Conservation (phyloP, 2,329 filamentous ascomycete genomes). For the Cordyceps farinosa region DNA sequence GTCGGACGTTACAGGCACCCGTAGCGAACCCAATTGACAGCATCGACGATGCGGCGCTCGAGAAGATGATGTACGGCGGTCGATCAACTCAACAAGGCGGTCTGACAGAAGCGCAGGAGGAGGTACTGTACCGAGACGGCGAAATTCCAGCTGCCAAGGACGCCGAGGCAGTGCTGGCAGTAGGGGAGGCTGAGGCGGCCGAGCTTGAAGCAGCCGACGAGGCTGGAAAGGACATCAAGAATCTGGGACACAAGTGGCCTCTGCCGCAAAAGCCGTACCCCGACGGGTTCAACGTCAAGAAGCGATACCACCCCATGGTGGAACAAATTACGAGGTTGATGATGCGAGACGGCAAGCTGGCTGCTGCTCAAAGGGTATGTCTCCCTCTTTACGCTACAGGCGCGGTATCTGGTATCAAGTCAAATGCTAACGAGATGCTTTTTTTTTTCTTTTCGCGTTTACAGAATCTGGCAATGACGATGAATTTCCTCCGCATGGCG, state of each 20-base stretch:
- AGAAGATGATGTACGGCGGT: constrained; percentile 36
- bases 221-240: constrained; percentile 20
- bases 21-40: constrained; percentile 22
- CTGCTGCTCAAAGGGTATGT: constrained; percentile 79
- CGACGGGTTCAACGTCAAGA: constrained; percentile 61
- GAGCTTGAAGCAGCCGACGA: background rate
- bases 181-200: constrained; percentile 21
- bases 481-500: constrained; percentile 80
- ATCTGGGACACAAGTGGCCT: constrained; percentile 71
- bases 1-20: constrained; percentile 5
- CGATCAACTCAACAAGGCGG: constrained; percentile 31
- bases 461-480: constrained; percentile 79
- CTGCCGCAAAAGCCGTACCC: constrained; percentile 66
- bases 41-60: constrained; percentile 36
- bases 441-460: background rate
- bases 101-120: constrained; percentile 42
- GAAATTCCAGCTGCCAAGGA: constrained; percentile 36
- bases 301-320: constrained; percentile 81
- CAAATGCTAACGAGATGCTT: background rate
- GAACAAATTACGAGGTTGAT: constrained; percentile 85
- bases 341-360: constrained; percentile 89
- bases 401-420: background rate
- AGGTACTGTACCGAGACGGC: constrained; percentile 41
- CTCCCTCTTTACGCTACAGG: background rate
- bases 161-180: constrained; percentile 31